These are phyloP conservation scores for Arthrobotrys sphaeroides DNA, from an alignment of 2,329 filamentous ascomycete species.

Conservation along the genomic window DNA sequence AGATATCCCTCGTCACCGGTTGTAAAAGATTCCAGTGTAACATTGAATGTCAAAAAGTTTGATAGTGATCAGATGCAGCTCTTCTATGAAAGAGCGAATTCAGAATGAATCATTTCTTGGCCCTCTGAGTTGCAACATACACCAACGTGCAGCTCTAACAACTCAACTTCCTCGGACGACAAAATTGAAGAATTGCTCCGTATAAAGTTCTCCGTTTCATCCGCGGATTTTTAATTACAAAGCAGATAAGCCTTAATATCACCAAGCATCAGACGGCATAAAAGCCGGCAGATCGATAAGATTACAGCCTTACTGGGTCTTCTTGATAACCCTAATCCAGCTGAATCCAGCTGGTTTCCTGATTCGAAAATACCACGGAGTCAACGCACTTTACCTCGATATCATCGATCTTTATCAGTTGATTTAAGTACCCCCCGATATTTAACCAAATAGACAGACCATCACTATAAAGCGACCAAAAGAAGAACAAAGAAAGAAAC, in stretches of 20 bases:
- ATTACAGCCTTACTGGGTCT: not conserved
- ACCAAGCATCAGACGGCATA: not conserved
- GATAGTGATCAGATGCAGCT: not conserved
- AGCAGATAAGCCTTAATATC: not conserved
- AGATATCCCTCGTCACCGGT: too few relatives aligned
- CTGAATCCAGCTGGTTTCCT: not conserved
- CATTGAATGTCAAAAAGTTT: not conserved
- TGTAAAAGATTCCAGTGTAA: too few relatives aligned
- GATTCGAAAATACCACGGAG: constrained; percentile 24
- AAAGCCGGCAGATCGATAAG: too few relatives aligned
- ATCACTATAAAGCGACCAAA: too few relatives aligned
- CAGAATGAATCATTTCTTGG: constrained; percentile 40
- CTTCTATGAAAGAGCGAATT: not conserved
- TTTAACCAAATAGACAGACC: too few relatives aligned
- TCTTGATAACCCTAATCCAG: too few relatives aligned
- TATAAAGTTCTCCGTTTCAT: constrained; percentile 4
- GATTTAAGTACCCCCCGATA: too few relatives aligned
- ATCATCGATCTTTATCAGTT: too few relatives aligned
- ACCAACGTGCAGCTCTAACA: not conserved
- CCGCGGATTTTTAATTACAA: not conserved
- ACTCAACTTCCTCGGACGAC: not conserved
- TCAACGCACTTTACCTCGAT: not conserved
- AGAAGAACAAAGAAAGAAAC: constrained; percentile 1
- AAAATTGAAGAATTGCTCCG: not conserved
- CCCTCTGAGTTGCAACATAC: not conserved